A percentile compares a stretch with the other conserved stretches of the same genome.
Evolutionary conservation across 75 land plant species (phyloP).

Genomic region (Cunninghamia lanceolata): DNA sequence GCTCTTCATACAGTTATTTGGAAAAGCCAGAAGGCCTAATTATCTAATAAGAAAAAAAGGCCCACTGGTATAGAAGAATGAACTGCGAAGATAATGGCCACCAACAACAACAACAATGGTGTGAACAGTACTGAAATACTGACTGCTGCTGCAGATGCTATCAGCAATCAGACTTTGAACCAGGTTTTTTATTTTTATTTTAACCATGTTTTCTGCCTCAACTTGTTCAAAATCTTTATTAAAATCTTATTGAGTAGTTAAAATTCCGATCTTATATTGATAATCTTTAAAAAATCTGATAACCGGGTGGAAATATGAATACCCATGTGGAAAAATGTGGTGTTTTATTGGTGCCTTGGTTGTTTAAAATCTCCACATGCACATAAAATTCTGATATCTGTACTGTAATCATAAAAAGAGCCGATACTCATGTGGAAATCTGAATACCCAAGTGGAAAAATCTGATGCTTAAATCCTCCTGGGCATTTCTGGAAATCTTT

Average conservation of each 20-base stretch:
- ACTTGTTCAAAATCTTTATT: not conserved
- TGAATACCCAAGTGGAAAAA: not conserved
- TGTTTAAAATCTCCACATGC: not conserved
- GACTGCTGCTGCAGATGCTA: not conserved
- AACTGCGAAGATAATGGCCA: not conserved
- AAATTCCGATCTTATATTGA: not conserved
- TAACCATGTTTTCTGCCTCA: not conserved
- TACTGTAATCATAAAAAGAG: not conserved
- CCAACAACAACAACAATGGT: not conserved
- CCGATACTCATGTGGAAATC: not conserved
- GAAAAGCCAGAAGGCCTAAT: not conserved
- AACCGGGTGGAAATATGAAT: not conserved
- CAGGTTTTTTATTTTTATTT: not conserved
- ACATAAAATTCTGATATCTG: not conserved
- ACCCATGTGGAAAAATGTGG: not conserved
- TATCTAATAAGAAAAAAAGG: not conserved
- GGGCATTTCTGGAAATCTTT: not conserved
- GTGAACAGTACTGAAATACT: not conserved
- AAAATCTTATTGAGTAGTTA: not conserved
- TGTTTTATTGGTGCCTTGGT: not conserved
- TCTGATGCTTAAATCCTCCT: not conserved
- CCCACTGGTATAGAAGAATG: not conserved
- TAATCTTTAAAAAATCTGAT: not conserved
- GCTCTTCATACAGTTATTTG: not conserved
- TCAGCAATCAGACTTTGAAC: not conserved